phyloP scores from a whole-genome alignment of 148 eudicot species.

The Chenopodium suecicum region DNA sequence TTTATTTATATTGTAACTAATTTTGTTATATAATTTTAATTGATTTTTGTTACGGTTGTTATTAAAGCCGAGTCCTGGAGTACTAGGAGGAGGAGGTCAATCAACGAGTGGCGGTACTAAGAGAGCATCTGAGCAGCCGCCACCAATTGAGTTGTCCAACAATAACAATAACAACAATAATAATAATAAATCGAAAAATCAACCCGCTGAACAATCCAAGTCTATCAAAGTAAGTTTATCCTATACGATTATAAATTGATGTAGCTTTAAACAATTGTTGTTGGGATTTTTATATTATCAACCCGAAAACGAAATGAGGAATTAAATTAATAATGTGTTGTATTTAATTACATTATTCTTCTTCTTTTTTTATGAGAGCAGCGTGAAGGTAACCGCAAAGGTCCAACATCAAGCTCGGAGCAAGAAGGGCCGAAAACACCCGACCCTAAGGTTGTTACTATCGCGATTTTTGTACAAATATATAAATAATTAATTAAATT shows the following conservation, averaged over 20 bases:
- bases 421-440: slow-evolving; percentile 82
- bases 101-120: slow-evolving; percentile 24
- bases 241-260: background rate
- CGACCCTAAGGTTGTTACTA: slow-evolving; percentile 75
- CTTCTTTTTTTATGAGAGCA: slow-evolving; percentile 22
- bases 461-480: background rate
- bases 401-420: slow-evolving; percentile 66
- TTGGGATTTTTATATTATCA: background rate
- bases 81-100: slow-evolving; percentile 20
- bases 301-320: background rate
- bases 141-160: slow-evolving; percentile 43
- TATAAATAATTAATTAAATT: too few species aligned
- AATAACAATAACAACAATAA: slow-evolving; percentile 22
- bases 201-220: slow-evolving; percentile 47
- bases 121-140: slow-evolving; percentile 27
- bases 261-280: background rate
- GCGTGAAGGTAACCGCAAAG: slow-evolving; percentile 94
- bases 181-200: slow-evolving; percentile 20
- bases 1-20: background rate
- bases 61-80: slow-evolving; percentile 6
- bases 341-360: background rate
- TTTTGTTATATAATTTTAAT: background rate
- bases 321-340: slow-evolving; percentile 3
- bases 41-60: background rate
- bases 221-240: slow-evolving; percentile 54